Base-by-base conservation (phyloP, 2,329 filamentous ascomycete species). In the Sclerotinia glacialis region DNA sequence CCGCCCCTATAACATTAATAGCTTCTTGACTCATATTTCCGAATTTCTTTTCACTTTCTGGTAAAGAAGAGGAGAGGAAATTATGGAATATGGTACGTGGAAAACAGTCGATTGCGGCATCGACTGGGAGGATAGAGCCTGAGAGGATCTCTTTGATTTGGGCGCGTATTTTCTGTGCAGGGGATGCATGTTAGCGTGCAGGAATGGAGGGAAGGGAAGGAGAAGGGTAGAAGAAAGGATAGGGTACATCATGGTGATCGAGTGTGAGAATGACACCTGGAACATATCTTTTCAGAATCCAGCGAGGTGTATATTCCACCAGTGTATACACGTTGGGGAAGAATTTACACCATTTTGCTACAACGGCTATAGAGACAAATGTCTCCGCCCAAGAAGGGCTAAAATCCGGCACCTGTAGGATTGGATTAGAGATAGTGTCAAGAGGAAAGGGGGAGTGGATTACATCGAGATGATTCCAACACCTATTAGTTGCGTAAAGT, bases 21-120 rank as follows among this genome's bases (percentile, higher is more conserved):
- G 67, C 72, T 58, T 71, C 71, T 31, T 73, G 70, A 65, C 68
- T 66, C 21, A 73, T 46, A n/a, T 67, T 61, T 11, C 64, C 50
- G 14, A 68, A 40, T 6, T 40, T 49, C 52, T 72, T 73, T 44
- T 71, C 69, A 28, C 63, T 64, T 3, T 52, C 49, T 1, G 71
- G 69, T 1, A 72, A n/a, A 56, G 71, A 60, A n/a, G 66, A 69
- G 3, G 65, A 56, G 12, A 72, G 46, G 6, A 72, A 52, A 40
- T 67, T 62, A 47, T 72, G 71, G n/a, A 72, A 70, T 14, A 72
- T 68, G 2, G 70, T 68, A 21, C 60, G 58, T 4, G 61, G 60
- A 50, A 52, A 42, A 47, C 68, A 44, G 49, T 60, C 54, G 14
- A 49, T 7, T 23, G 34, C 26, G 47, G 31, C n/a, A 37, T 70